Conservation (phyloP, 768 basidiomycete species). For the Rhizopogon rudus region DNA sequence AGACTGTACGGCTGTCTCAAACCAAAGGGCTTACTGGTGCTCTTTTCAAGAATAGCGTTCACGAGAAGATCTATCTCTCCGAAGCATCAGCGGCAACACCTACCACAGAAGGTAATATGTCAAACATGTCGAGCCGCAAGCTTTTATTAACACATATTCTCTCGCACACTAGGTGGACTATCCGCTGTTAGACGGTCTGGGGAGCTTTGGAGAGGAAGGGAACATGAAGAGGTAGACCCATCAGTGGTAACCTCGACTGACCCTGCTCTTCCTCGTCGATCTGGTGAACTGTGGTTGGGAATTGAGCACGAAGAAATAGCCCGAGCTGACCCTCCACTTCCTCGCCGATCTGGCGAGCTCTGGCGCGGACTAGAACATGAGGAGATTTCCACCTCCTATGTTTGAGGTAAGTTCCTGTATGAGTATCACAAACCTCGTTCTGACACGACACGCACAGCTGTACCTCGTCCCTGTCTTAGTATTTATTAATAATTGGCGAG, state of each 20-base stretch:
- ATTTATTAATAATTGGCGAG: background rate
- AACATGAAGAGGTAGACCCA: background rate
- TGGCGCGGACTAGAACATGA: background rate
- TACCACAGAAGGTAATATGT: background rate
- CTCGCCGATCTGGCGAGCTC: background rate
- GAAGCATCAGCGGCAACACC: background rate
- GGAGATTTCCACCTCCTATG: background rate
- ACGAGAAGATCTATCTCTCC: constrained; percentile 13
- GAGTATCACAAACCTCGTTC: background rate
- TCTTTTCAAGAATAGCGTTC: constrained; percentile 16
- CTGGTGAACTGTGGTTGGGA: background rate
- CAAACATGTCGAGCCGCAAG: background rate
- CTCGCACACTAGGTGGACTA: background rate
- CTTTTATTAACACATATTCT: background rate
- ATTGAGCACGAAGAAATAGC: background rate
- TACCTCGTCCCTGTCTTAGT: too few relatives aligned
- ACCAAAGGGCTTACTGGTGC: constrained; percentile 2
- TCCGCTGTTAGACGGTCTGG: background rate
- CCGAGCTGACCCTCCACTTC: background rate
- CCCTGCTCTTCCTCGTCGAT: background rate
- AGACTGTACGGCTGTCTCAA: too few relatives aligned
- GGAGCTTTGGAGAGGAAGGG: background rate
- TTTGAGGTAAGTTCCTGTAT: background rate
- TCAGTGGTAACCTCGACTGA: background rate
- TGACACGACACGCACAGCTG: background rate